These are phyloP conservation scores for Backusella mclennaniae DNA, from an alignment of 192 early-diverging fungal species.

Conservation along the genomic window DNA sequence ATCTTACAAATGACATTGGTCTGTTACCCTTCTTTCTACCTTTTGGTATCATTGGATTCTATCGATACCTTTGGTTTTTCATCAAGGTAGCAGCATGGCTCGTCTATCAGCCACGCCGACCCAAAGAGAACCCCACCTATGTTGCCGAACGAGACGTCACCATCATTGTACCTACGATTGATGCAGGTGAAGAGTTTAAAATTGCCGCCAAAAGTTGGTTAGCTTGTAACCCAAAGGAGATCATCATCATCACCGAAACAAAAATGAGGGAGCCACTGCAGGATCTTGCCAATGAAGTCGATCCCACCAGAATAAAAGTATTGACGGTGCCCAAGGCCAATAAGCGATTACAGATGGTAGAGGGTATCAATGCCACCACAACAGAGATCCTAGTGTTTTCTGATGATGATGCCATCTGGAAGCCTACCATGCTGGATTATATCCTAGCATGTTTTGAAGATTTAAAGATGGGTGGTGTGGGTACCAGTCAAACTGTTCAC, in stretches of 20 bases:
- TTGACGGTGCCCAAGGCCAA: conserved; percentile 59
- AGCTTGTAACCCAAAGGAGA: conserved; percentile 58
- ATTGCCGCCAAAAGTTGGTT: conserved; percentile 68
- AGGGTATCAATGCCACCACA: conserved; percentile 59
- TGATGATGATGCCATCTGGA: conserved; percentile 70
- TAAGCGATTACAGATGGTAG: conserved; percentile 69
- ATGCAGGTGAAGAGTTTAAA: conserved; percentile 71
- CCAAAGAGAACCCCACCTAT: conserved; percentile 56
- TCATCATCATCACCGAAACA: conserved; percentile 67
- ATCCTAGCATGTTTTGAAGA: conserved; percentile 73
- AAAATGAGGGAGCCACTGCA: conserved; percentile 51
- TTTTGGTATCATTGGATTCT: conserved; percentile 67
- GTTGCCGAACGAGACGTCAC: conserved; percentile 57
- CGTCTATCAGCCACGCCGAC: conserved; percentile 60
- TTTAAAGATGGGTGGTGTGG: conserved; percentile 66
- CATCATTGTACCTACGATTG: conserved; percentile 70
- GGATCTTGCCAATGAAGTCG: conserved; percentile 56
- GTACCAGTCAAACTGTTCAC: conserved; percentile 60
- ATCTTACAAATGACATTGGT: conserved; percentile 56
- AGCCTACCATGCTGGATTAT: conserved; percentile 55
- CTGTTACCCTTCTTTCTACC: conserved; percentile 62
- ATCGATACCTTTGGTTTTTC: conserved; percentile 69
- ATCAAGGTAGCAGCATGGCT: conserved; percentile 61
- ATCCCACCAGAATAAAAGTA: conserved; percentile 51
- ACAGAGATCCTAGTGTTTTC: conserved; percentile 66